Percentiles rank a stretch among this genome's conserved stretches.
Conservation (phyloP, 345 rosid genomes). For the Leavenworthia alabamica region DNA sequence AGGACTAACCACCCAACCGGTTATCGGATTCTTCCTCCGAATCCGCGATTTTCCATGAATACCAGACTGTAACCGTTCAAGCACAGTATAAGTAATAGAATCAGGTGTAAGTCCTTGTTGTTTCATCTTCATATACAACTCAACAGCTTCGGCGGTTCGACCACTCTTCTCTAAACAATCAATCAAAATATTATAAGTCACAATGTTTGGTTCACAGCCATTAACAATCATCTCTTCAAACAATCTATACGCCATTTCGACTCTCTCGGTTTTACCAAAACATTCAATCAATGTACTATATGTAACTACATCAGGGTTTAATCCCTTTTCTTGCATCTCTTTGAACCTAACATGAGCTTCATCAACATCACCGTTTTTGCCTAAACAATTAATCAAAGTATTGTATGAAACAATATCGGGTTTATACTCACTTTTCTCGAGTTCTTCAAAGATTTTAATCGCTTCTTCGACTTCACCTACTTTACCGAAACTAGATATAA, state of each 20-base stretch:
- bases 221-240: conserved; percentile 72
- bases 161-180: conserved; percentile 84
- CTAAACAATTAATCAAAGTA: conserved; percentile 81
- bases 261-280: conserved; percentile 83
- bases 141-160: conserved; percentile 78
- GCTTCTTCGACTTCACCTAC: conserved; percentile 67
- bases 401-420: conserved; percentile 83
- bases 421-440: conserved; percentile 54
- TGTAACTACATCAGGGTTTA: conserved; percentile 84
- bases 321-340: conserved; percentile 88
- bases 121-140: conserved; percentile 64
- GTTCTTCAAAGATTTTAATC: conserved; percentile 72
- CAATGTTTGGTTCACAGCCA: conserved; percentile 84
- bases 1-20: conserved; percentile 87
- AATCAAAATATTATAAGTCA: conserved; percentile 79
- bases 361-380: conserved; percentile 87
- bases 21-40: conserved; percentile 79
- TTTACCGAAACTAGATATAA: conserved; percentile 74
- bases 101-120: conserved; percentile 81
- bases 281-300: conserved; percentile 90
- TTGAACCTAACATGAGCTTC: conserved; percentile 88
- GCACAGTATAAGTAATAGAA: conserved; percentile 68
- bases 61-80: conserved; percentile 74
- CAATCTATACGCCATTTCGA: conserved; percentile 77
- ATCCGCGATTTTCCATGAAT: conserved; percentile 50